A percentile compares a stretch with the other conserved stretches of the same genome.
Conservation (phyloP, 768 basidiomycete species). For the Kwoniella mangroviensis region DNA sequence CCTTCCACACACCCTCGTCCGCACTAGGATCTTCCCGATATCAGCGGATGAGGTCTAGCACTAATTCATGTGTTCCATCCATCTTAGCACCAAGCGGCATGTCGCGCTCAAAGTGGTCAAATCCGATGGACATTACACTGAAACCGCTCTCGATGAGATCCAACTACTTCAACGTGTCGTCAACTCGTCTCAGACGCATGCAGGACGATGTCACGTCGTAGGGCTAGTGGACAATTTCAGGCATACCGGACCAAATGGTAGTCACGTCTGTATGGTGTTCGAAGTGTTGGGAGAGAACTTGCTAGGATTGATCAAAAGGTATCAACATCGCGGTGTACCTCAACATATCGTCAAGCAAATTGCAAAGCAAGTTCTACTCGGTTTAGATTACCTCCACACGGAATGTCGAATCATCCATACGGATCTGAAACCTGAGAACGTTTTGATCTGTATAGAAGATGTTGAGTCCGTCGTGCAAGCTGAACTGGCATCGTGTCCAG, state of each 20-base stretch:
- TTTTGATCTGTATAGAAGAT: slow-evolving; percentile 94
- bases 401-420: slow-evolving; percentile 98
- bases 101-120: slow-evolving; percentile 99
- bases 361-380: slow-evolving; percentile 92
- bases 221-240: slow-evolving; percentile 96
- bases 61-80: neutral
- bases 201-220: slow-evolving; percentile 92
- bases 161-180: slow-evolving; percentile 95
- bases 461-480: slow-evolving; percentile 89
- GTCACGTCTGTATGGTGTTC: slow-evolving; percentile 99
- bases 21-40: neutral
- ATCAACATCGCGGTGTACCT: slow-evolving; percentile 97
- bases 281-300: slow-evolving; percentile 98
- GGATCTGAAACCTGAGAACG: slow-evolving; percentile 97
- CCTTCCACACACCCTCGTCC: neutral
- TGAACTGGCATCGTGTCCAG: slow-evolving; percentile 69
- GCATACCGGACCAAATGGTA: slow-evolving; percentile 94
- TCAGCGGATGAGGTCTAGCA: neutral
- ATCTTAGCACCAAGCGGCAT: slow-evolving; percentile 82
- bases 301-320: slow-evolving; percentile 90
- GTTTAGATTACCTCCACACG: slow-evolving; percentile 96
- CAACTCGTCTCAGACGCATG: slow-evolving; percentile 77
- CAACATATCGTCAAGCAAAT: slow-evolving; percentile 92
- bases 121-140: slow-evolving; percentile 93
- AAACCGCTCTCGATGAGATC: slow-evolving; percentile 98